Evolutionary conservation across 345 rosid species (phyloP).

Genomic region (Brassica incana): DNA sequence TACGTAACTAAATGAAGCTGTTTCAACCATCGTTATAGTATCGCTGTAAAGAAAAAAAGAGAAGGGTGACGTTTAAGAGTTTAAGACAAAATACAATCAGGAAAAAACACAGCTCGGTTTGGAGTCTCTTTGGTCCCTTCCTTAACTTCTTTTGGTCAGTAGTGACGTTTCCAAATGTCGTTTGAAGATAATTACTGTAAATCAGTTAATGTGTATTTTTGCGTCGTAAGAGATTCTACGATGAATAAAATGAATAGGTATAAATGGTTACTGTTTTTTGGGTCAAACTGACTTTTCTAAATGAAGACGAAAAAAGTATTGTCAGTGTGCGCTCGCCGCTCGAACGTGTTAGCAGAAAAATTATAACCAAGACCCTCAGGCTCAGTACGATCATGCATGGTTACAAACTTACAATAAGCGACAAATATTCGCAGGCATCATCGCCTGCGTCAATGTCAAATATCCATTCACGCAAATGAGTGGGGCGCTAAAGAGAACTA

Average conservation of each 20-base stretch:
- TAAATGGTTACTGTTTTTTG: background rate
- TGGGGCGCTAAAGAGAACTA: background rate
- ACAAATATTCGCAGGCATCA: background rate
- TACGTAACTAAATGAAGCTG: background rate
- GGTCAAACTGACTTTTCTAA: background rate
- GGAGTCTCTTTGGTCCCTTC: background rate
- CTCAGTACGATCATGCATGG: background rate
- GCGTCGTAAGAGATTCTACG: too few relatives aligned
- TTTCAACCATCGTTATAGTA: background rate
- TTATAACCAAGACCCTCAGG: background rate
- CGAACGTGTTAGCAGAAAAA: background rate
- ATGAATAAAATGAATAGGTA: background rate
- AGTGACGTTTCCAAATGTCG: background rate
- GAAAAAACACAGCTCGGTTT: background rate
- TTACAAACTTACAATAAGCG: background rate
- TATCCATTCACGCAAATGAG: background rate
- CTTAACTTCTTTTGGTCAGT: background rate
- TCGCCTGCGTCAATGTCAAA: background rate
- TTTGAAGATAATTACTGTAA: background rate
- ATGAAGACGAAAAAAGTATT: background rate
- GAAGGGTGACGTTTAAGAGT: background rate
- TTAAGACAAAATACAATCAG: background rate
- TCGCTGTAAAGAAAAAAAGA: background rate
- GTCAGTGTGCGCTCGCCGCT: background rate
- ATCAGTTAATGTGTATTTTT: too few relatives aligned